These are phyloP conservation scores for Cairneyella variabilis DNA, from an alignment of 495 filamentous ascomycete genomes.

Conservation along the genomic window DNA sequence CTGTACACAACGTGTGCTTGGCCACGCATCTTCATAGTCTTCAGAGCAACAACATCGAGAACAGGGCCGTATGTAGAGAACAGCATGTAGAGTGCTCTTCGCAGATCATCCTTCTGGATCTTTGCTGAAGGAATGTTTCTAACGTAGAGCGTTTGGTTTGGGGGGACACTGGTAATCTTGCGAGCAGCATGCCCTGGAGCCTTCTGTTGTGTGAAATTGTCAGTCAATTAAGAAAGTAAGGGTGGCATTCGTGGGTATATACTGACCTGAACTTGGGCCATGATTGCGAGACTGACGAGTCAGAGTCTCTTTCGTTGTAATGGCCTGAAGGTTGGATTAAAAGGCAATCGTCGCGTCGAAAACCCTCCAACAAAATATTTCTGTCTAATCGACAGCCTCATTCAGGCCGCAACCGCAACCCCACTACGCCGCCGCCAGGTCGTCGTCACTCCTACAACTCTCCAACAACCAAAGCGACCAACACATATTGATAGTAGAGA, in stretches of 20 bases:
- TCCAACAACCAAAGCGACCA: constrained; percentile 12
- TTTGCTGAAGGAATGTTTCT: constrained; percentile 79
- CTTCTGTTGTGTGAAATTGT: constrained; percentile 2
- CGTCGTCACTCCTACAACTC: constrained; percentile 11
- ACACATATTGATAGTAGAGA: constrained; percentile 85
- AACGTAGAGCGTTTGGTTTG: constrained; percentile 83
- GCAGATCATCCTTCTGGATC: constrained; percentile 78
- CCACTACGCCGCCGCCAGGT: constrained; percentile 1
- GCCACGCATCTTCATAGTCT: constrained; percentile 85
- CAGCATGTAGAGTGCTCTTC: constrained; percentile 81
- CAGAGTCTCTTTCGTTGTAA: background rate
- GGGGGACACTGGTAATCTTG: constrained; percentile 31
- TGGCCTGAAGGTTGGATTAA: background rate
- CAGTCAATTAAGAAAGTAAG: background rate
- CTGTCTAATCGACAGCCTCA: too few species aligned
- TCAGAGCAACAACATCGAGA: constrained; percentile 88
- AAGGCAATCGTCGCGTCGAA: background rate
- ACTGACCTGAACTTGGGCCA: constrained; percentile 14
- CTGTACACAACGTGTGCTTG: constrained; percentile 92
- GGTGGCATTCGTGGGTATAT: background rate
- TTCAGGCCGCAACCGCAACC: constrained; percentile 6
- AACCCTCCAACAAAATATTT: background rate
- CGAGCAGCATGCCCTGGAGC: constrained; percentile 1
- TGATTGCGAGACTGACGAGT: background rate
- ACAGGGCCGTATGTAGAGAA: constrained; percentile 93